Percentiles rank a stretch among this genome's conserved stretches.
Conservation (phyloP, 1,139 yeast genomes). For the Geotrichum carabidarum region DNA sequence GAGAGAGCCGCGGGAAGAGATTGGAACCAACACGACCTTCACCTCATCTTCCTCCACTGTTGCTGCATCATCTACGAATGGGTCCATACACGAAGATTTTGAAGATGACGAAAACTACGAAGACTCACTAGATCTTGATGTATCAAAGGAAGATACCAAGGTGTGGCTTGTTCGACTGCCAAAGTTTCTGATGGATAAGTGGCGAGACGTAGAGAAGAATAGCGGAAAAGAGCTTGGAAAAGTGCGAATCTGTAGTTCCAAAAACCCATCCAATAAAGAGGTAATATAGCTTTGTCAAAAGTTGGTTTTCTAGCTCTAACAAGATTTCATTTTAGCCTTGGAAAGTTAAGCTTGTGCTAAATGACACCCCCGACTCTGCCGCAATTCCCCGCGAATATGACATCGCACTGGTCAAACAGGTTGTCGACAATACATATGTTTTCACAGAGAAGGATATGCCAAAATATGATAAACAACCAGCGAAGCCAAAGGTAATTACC, state of each 20-base stretch:
- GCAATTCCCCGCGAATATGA: slow-evolving; percentile 82
- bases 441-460: slow-evolving; percentile 83
- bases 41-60: background rate
- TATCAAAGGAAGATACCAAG: slow-evolving; percentile 42
- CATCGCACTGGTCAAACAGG: slow-evolving; percentile 66
- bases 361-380: slow-evolving; percentile 40
- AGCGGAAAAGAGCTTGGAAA: slow-evolving; percentile 73
- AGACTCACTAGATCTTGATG: slow-evolving; percentile 42
- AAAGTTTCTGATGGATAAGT: slow-evolving; percentile 72
- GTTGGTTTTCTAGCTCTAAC: slow-evolving; percentile 7
- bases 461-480: slow-evolving; percentile 51
- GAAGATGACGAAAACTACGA: slow-evolving; percentile 38
- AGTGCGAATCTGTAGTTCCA: slow-evolving; percentile 59
- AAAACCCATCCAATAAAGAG: slow-evolving; percentile 34
- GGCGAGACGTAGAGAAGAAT: slow-evolving; percentile 61
- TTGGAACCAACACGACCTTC: background rate
- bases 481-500: slow-evolving; percentile 30
- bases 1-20: slow-evolving; percentile 2
- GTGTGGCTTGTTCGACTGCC: slow-evolving; percentile 93
- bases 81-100: background rate
- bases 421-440: slow-evolving; percentile 70
- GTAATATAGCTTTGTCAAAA: slow-evolving; percentile 31
- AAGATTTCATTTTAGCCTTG: slow-evolving; percentile 24
- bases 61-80: slow-evolving; percentile 4
- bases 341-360: slow-evolving; percentile 39